Evolutionary conservation across 768 basidiomycete species (phyloP).

Genomic region (Termitomyces sp.): DNA sequence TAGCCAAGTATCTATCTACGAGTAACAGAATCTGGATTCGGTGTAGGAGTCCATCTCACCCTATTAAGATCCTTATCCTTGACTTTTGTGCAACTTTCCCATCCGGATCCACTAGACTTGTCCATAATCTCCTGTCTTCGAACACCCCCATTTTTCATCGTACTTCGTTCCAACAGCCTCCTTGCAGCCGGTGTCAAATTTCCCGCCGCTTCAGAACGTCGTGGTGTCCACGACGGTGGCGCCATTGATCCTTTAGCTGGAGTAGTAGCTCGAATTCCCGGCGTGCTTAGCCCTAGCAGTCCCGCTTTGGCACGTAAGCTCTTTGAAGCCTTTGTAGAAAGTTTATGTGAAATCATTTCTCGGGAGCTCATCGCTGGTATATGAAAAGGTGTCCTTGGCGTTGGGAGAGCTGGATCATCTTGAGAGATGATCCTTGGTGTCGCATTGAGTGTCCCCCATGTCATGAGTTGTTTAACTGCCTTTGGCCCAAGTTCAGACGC

Average conservation of each 20-base stretch:
- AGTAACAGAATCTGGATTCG: constrained; percentile 36
- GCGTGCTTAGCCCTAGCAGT: constrained; percentile 42
- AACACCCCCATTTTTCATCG: constrained; percentile 56
- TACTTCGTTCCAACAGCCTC: constrained; percentile 67
- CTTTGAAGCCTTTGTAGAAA: constrained; percentile 79
- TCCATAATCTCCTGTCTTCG: constrained; percentile 69
- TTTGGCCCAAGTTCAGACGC: constrained; percentile 74
- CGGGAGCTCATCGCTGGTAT: constrained; percentile 74
- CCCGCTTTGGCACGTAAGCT: constrained; percentile 76
- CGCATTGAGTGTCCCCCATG: constrained; percentile 90
- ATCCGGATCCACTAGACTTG: constrained; percentile 47
- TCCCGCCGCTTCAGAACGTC: constrained; percentile 65
- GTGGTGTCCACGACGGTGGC: constrained; percentile 77
- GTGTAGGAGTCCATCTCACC: constrained; percentile 80
- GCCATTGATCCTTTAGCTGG: constrained; percentile 58
- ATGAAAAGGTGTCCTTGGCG: constrained; percentile 66
- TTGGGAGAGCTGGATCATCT: constrained; percentile 43
- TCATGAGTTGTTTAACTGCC: constrained; percentile 92
- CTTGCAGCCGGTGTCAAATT: constrained; percentile 84
- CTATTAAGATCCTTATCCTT: constrained; percentile 61
- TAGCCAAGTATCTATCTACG: constrained; percentile 5
- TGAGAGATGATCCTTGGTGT: constrained; percentile 85
- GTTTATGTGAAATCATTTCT: constrained; percentile 74
- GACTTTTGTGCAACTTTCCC: constrained; percentile 41
- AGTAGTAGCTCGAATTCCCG: constrained; percentile 31